phyloP scores from a whole-genome alignment of 169 alveolate species.

The Cryptosporidium andersoni region DNA sequence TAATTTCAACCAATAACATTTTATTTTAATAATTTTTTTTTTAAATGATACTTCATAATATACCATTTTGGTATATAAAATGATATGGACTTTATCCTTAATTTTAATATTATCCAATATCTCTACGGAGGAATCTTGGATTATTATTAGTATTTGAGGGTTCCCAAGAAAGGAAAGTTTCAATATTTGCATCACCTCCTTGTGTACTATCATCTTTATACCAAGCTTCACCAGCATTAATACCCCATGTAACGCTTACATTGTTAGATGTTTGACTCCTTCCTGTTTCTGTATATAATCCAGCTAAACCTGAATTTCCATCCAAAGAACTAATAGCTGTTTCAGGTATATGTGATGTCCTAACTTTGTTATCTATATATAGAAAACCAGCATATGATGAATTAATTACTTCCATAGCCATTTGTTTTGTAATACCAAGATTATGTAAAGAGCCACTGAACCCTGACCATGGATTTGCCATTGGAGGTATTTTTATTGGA shows the following conservation, averaged over 20 bases:
- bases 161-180: slow-evolving; percentile 70
- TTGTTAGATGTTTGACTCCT: slow-evolving; percentile 28
- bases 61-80: background rate
- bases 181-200: slow-evolving; percentile 68
- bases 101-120: background rate
- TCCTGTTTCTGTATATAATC: slow-evolving; percentile 58
- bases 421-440: slow-evolving; percentile 42
- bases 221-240: slow-evolving; percentile 70
- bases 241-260: slow-evolving; percentile 61
- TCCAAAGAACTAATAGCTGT: slow-evolving; percentile 27
- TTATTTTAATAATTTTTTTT: background rate
- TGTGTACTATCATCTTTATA: slow-evolving; percentile 26
- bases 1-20: background rate
- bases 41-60: background rate
- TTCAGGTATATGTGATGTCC: slow-evolving; percentile 45
- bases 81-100: background rate
- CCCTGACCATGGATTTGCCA: slow-evolving; percentile 54
- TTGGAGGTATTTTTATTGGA: slow-evolving; percentile 50
- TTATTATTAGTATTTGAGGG: slow-evolving; percentile 23
- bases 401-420: slow-evolving; percentile 37
- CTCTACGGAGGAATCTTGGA: background rate
- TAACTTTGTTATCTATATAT: slow-evolving; percentile 30
- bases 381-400: slow-evolving; percentile 56
- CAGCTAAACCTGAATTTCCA: slow-evolving; percentile 60
- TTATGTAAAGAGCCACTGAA: slow-evolving; percentile 34